phyloP scores from a whole-genome alignment of 768 basidiomycete genomes.

The Epithele typhae region DNA sequence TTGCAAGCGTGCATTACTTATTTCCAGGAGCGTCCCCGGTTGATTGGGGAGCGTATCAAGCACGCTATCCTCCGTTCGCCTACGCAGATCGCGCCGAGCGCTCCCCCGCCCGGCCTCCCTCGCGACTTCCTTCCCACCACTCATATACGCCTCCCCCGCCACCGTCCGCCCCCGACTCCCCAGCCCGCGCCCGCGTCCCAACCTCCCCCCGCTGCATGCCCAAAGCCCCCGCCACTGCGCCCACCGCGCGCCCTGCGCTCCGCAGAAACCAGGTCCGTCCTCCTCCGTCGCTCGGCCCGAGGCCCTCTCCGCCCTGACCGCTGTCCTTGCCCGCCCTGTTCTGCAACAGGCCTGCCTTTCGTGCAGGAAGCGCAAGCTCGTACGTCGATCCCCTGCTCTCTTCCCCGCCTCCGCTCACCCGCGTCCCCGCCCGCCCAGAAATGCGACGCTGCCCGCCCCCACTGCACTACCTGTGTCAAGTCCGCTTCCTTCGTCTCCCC shows the following conservation, averaged over 20 bases:
- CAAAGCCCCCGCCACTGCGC: slow-evolving; percentile 51
- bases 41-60: too few relatives aligned
- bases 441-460: slow-evolving; percentile 85
- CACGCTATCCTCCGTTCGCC: too few relatives aligned
- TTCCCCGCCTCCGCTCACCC: slow-evolving; percentile 8
- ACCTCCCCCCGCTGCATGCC: slow-evolving; percentile 48
- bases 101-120: slow-evolving; percentile 3
- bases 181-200: not conserved
- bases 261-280: slow-evolving; percentile 73
- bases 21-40: too few relatives aligned
- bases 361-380: slow-evolving; percentile 82
- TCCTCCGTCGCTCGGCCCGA: too few relatives aligned
- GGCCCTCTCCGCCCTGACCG: slow-evolving; percentile 7
- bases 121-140: slow-evolving; percentile 11
- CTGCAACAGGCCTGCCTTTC: slow-evolving; percentile 64
- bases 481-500: slow-evolving; percentile 31
- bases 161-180: not conserved
- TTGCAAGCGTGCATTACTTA: too few relatives aligned
- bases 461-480: slow-evolving; percentile 84
- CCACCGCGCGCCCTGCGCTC: slow-evolving; percentile 55
- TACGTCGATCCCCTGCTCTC: slow-evolving; percentile 32
- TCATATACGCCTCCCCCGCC: slow-evolving; percentile 4
- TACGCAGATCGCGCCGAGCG: too few relatives aligned
- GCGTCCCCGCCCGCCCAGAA: slow-evolving; percentile 45
- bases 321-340: slow-evolving; percentile 5